These are phyloP conservation scores for Morella rubra DNA, from an alignment of 306 rosid species.

Conservation along the genomic window DNA sequence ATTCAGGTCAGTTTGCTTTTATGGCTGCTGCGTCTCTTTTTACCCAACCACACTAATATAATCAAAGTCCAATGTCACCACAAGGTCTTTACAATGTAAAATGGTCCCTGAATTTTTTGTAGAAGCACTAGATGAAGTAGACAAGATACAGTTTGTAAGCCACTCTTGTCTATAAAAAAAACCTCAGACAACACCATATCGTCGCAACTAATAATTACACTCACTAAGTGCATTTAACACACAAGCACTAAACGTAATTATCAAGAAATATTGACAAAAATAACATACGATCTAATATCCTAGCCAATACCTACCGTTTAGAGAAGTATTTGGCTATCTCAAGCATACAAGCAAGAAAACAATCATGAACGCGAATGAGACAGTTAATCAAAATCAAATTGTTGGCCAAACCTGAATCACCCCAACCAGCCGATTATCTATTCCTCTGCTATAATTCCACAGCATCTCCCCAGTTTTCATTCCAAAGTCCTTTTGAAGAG, in stretches of 20 bases:
- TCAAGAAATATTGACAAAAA: background rate
- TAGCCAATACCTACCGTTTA: background rate
- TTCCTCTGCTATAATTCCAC: constrained; percentile 85
- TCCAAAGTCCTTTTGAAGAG: constrained; percentile 84
- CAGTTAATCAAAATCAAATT: constrained; percentile 21
- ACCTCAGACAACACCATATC: background rate
- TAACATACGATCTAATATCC: background rate
- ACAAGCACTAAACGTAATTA: background rate
- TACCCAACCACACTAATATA: background rate
- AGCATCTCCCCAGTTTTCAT: constrained; percentile 83
- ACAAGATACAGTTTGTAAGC: background rate
- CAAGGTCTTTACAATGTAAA: background rate
- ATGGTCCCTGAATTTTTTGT: background rate
- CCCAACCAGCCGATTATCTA: constrained; percentile 85
- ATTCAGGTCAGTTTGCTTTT: background rate
- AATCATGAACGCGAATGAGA: constrained; percentile 17
- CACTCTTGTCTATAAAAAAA: background rate
- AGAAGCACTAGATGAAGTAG: background rate
- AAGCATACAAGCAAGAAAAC: background rate
- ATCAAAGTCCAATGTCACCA: background rate
- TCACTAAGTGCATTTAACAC: background rate
- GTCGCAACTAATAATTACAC: background rate
- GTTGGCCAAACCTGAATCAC: constrained; percentile 63
- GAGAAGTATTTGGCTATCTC: background rate
- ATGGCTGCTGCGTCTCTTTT: background rate